Conservation (phyloP, 2,329 filamentous ascomycete genomes). For the Colletotrichum sp. region DNA sequence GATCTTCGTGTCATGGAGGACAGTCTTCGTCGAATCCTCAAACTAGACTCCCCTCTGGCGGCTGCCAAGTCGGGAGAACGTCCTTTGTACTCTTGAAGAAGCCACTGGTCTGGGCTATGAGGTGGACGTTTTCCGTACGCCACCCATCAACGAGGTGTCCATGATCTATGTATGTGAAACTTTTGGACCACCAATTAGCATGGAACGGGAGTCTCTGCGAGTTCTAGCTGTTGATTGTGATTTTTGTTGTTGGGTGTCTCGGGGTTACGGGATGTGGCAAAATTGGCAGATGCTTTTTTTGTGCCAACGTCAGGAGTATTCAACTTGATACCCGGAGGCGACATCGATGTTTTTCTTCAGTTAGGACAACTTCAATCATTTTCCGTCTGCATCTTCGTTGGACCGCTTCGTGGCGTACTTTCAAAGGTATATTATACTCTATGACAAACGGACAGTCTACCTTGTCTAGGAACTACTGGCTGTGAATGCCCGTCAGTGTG, state of each 20-base stretch:
- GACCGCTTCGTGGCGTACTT: neutral
- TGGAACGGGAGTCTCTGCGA: neutral
- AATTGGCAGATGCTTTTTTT: neutral
- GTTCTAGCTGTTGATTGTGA: slow-evolving; percentile 13
- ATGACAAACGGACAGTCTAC: neutral
- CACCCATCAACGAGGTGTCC: neutral
- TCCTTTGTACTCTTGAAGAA: slow-evolving; percentile 11
- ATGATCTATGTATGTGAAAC: neutral
- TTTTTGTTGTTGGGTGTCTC: slow-evolving; percentile 15
- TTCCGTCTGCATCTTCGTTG: neutral
- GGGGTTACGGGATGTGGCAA: slow-evolving; percentile 8
- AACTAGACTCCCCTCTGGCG: slow-evolving; percentile 34
- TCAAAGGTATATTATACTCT: neutral
- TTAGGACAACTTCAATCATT: slow-evolving; percentile 6
- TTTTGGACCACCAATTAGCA: neutral
- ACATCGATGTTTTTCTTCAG: slow-evolving; percentile 15
- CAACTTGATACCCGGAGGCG: slow-evolving; percentile 21
- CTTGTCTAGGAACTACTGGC: neutral
- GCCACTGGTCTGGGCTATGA: neutral
- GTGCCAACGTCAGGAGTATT: slow-evolving; percentile 9
- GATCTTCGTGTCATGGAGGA: slow-evolving; percentile 58
- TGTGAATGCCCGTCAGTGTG: neutral
- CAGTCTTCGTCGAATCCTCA: slow-evolving; percentile 58
- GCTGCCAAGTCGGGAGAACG: slow-evolving; percentile 23
- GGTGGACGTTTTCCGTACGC: neutral